phyloP scores from a whole-genome alignment of 129 eudicot species.

The Saposhnikovia divaricata region DNA sequence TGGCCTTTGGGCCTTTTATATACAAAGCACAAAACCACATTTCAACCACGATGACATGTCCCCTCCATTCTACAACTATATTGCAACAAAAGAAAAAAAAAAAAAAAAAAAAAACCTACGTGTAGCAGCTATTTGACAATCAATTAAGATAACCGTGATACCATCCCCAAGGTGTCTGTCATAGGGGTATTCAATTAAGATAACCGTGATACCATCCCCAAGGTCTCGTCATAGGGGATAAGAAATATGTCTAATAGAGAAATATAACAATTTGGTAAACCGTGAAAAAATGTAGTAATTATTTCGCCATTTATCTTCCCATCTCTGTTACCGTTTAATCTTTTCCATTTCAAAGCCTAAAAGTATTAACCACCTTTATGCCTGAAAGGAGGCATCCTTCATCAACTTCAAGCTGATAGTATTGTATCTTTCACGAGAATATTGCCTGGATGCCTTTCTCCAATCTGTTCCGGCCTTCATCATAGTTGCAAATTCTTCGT shows the following conservation, averaged over 20 bases:
- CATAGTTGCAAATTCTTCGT: conserved; percentile 73
- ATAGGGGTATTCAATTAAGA: too few species aligned
- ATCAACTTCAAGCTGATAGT: conserved; percentile 56
- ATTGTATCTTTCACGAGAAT: conserved; percentile 64
- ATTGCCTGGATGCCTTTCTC: conserved; percentile 82
- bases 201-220: neutral
- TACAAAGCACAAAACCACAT: neutral
- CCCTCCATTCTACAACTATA: neutral
- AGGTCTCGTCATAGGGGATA: neutral
- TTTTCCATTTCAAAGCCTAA: neutral
- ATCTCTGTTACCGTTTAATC: neutral
- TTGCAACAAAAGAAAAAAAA: neutral
- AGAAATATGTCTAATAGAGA: neutral
- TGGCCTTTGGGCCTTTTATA: neutral
- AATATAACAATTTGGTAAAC: neutral
- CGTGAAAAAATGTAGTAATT: neutral
- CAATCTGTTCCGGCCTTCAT: conserved; percentile 91
- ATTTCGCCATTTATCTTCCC: neutral
- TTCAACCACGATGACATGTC: neutral
- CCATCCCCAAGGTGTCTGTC: neutral
- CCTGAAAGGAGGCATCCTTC: conserved; percentile 51
- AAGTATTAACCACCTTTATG: conserved; percentile 23
- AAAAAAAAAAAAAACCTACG: neutral
- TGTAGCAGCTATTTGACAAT: neutral
- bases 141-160: neutral